phyloP scores from a whole-genome alignment of 345 rosid genomes.

The Excoecaria agallocha region DNA sequence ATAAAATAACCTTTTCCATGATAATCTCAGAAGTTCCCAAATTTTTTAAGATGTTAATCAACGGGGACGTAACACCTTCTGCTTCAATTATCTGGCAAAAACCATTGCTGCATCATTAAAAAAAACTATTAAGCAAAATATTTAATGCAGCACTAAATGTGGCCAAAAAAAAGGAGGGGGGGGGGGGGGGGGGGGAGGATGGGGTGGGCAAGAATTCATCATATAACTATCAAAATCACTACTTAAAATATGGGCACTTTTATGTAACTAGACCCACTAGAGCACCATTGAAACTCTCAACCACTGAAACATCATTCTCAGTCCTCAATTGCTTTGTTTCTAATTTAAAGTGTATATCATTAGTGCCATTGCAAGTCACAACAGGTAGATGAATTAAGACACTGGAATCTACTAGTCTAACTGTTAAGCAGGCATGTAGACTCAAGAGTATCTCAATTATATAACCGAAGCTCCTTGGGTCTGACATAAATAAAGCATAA shows the following conservation, averaged over 20 bases:
- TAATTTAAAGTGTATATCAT: background rate
- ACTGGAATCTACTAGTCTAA: no score
- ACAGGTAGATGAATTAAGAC: background rate
- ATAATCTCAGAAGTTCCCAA: slow-evolving; percentile 38
- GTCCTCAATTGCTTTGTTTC: background rate
- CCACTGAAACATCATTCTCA: background rate
- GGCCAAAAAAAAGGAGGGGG: no score
- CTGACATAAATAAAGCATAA: background rate
- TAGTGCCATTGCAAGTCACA: background rate
- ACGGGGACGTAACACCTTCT: slow-evolving; percentile 54
- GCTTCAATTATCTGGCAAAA: slow-evolving; percentile 68
- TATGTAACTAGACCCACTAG: background rate
- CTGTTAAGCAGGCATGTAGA: no score
- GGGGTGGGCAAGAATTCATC: background rate
- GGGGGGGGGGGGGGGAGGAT: no score
- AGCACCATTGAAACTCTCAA: background rate
- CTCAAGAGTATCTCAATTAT: no score
- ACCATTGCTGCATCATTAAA: slow-evolving; percentile 48
- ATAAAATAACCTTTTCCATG: slow-evolving; percentile 71
- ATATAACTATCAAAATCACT: background rate
- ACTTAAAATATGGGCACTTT: background rate
- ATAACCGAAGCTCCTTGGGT: no score
- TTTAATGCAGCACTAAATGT: background rate
- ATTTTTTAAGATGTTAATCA: slow-evolving; percentile 54
- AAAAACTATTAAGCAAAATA: slow-evolving; percentile 16